Conservation (phyloP, 768 basidiomycete species). For the Tylopilus plumbeoviolaceoides region DNA sequence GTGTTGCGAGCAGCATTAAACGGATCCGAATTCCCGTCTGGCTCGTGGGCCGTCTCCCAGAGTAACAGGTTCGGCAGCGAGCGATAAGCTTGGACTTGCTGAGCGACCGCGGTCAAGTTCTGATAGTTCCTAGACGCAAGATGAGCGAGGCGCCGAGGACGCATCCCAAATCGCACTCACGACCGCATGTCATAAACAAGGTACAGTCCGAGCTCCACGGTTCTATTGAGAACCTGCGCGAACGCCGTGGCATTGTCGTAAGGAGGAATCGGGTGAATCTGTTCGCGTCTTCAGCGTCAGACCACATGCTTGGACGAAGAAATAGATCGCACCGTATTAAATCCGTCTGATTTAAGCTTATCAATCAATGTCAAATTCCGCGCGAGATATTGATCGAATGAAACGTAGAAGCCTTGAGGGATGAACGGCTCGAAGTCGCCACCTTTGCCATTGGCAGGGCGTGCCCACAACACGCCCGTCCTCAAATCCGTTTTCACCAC, state of each 20-base stretch:
- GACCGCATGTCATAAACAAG: constrained; percentile 79
- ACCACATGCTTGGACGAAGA: too few relatives aligned
- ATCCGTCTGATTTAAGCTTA: constrained; percentile 55
- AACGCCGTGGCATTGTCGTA: constrained; percentile 51
- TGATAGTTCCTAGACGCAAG: constrained; percentile 44
- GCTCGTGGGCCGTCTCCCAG: constrained; percentile 74
- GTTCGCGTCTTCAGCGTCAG: constrained; percentile 27
- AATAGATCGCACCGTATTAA: constrained; percentile 18
- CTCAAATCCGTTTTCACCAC: constrained; percentile 48
- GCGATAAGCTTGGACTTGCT: constrained; percentile 62
- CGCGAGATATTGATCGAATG: constrained; percentile 51
- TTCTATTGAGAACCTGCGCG: constrained; percentile 16
- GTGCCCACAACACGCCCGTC: constrained; percentile 42
- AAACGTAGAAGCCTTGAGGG: constrained; percentile 73
- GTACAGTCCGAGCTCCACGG: constrained; percentile 38
- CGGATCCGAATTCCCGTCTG: constrained; percentile 65
- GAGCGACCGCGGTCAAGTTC: constrained; percentile 55
- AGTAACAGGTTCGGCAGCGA: constrained; percentile 62
- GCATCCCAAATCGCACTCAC: constrained; percentile 28
- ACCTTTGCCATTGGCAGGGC: constrained; percentile 25
- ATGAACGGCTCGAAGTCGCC: constrained; percentile 39
- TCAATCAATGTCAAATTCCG: constrained; percentile 50
- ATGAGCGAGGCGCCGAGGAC: not conserved
- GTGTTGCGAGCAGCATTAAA: constrained; percentile 48
- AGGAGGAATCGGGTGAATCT: constrained; percentile 70